Base-by-base conservation (phyloP, 257 asterid genomes). In the Fraxinus excelsior region DNA sequence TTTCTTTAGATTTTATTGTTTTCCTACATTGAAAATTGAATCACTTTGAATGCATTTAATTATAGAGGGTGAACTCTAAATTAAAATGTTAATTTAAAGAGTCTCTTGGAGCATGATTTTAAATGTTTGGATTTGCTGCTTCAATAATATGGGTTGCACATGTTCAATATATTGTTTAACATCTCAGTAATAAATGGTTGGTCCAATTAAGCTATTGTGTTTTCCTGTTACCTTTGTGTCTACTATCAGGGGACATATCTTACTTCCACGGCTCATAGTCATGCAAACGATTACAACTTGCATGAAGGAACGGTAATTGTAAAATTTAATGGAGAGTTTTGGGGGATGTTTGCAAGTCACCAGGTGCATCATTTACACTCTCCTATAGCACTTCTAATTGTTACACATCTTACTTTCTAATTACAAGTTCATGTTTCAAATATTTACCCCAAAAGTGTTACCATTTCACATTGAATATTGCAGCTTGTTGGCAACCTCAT, bases 121-220 rank as follows among this genome's bases (percentile, higher is more conserved):
- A n/a, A n/a, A n/a, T n/a, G n/a, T n/a, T n/a, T 28, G 31, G 31
- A 28, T 96, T 96, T 80, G 88, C 97, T 12, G 94, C 99, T 70
- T 91, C 98, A 31, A 89, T 96, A 81, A 91, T 93, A 83, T 96
- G 99, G 98, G 99, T 96, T 86, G 97, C 89, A 28, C 91, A 95
- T 98, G 99, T 91, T 60, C 60, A 75, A 28, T 67, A 14, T 29
- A 31, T 83, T 74, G 13, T 38, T 16, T 35, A 44, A 21, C n/a
- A 9, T 25, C 38, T 53, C 18, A 28, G 40, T 6, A 19, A 38
- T 64, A 5, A 25, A 60, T 65, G 60, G 23, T 58, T 12, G 67
- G 16, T 60, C 67, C 32, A 60, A 2, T 60, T 9, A 2, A 2
- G n/a, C 32, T 72, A 51, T 42, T 71, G 0, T 62, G 23, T 74